A percentile compares a stretch with the other conserved stretches of the same genome.
These are phyloP conservation scores for Waitea zeae DNA, from an alignment of 1,284 basidiomycete genomes.

Conservation along the genomic window DNA sequence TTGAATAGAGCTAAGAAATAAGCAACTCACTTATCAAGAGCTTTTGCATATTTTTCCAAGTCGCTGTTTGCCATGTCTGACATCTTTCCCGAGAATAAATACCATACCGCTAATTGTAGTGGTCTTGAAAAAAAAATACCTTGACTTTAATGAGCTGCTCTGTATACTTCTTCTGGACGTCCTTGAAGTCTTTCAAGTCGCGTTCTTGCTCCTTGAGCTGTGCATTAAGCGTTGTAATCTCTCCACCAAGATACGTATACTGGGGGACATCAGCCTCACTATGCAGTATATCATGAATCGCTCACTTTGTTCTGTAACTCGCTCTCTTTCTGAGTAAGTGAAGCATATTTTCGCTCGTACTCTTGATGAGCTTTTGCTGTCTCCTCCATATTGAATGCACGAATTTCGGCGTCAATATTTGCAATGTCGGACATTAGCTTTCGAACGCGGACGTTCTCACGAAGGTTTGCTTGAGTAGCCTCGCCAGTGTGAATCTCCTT, in stretches of 20 bases:
- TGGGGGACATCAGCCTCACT: constrained; percentile 14
- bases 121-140: constrained; percentile 22
- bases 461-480: constrained; percentile 55
- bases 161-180: constrained; percentile 74
- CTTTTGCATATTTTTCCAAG: constrained; percentile 94
- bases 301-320: constrained; percentile 55
- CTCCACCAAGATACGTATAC: constrained; percentile 65
- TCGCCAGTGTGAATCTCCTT: constrained; percentile 62
- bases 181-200: constrained; percentile 79
- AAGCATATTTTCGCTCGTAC: constrained; percentile 70
- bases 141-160: constrained; percentile 92
- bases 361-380: constrained; percentile 66
- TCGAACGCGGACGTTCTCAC: constrained; percentile 75
- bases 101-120: not conserved
- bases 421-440: constrained; percentile 52
- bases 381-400: constrained; percentile 62
- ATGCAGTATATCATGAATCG: constrained; percentile 7
- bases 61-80: constrained; percentile 91
- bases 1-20: not conserved
- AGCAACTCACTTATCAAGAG: constrained; percentile 74
- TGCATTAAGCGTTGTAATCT: constrained; percentile 59
- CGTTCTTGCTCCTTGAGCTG: constrained; percentile 51
- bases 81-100: constrained; percentile 32
- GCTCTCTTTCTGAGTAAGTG: constrained; percentile 56
- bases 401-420: constrained; percentile 57